Evolutionary conservation across 345 rosid species (phyloP), one percentile per base, ranked within the genome.

Genomic region (Noccaea bulbosa): DNA sequence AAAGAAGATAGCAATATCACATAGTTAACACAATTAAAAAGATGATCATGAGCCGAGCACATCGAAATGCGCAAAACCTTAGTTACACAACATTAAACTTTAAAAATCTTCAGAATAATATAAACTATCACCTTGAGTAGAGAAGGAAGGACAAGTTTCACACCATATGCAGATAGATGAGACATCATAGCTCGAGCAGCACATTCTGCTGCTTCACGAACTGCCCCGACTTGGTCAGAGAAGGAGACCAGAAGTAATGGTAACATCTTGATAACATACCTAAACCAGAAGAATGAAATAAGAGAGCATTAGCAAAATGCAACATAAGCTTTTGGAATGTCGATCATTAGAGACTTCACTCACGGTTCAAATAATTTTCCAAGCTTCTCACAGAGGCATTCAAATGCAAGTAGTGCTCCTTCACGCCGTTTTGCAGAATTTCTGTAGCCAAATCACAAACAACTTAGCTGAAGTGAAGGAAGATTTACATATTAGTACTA

Each of bases 151-250:
- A 94, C 95, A 74, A 89, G 90, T 82, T 94, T 94, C 73, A 94
- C 99, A 47, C 99, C 97, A 68, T 83, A 91, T 22, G 83, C 97
- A 20, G 83, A 89, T 41, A 94, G 90, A 53, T 91, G 95, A 84
- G 99, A 85, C 99, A 91, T 94, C 96, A 94, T 91, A 49, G 99
- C 96, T 32, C 97, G 99, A 73, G 99, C 93, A 74, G 97, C 95
- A 76, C 96, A 89, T 72, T 94, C 97, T 65, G 97, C 96, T 80
- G 96, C 97, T 77, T 91, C 99, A 57, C 99, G 99, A 78, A 94
- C 95, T 6, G 99, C 99, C 48, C 88, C 84, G 50, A 91, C 96
- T 91, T 85, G 99, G 81, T 94, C 99, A 73, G 99, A 94, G 83
- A 94, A 94, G 62, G 93, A 89, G 68, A 88, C 95, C 85, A 94